Conservation (phyloP, 106 monocot genomes). For the Gastrodia elata region DNA sequence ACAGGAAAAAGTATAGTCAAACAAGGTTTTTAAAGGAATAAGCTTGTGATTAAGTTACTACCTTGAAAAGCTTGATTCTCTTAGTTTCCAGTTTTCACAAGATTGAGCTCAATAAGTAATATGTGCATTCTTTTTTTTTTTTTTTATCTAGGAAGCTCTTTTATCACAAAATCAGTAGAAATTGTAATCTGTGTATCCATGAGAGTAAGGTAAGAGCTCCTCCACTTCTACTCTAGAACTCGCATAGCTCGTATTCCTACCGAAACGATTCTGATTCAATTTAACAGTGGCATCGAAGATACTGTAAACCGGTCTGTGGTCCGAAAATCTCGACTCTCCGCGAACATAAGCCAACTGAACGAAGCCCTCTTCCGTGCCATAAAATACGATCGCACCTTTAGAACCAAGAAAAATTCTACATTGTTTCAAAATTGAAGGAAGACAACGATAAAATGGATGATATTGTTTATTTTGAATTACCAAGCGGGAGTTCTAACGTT, state of each 20-base stretch:
- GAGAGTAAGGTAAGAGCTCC: conserved; percentile 47
- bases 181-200: conserved; percentile 39
- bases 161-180: conserved; percentile 20
- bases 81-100: not conserved
- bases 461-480: conserved; percentile 7
- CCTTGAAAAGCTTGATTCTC: not conserved
- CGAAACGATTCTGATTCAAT: conserved; percentile 22
- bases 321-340: conserved; percentile 57
- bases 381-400: conserved; percentile 71
- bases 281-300: conserved; percentile 55
- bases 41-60: not conserved
- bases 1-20: not conserved
- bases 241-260: conserved; percentile 27
- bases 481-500: conserved; percentile 56
- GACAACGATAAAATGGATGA: not conserved
- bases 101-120: conserved; percentile 4
- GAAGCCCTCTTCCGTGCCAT: conserved; percentile 61
- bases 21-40: not conserved
- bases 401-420: not conserved
- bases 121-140: conserved; percentile 16
- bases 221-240: conserved; percentile 46
- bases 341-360: conserved; percentile 52
- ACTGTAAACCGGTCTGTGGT: conserved; percentile 62
- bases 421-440: not conserved
- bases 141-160: not conserved